Conservation (phyloP, 2,329 filamentous ascomycete genomes). For the Ramularia endophylla region DNA sequence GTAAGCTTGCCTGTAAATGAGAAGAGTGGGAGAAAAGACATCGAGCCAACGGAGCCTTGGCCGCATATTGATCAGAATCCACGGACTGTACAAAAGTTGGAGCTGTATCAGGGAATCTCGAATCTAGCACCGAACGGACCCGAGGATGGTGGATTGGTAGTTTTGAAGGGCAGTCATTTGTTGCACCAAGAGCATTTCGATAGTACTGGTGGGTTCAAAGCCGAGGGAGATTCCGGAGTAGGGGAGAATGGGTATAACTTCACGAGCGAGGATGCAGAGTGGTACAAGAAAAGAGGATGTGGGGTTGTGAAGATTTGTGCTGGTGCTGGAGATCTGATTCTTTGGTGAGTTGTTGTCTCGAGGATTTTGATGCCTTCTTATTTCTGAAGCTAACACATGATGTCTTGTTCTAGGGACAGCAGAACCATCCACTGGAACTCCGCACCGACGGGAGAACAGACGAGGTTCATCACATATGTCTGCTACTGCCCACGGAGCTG, state of each 20-base stretch:
- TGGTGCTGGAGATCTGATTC: conserved; percentile 22
- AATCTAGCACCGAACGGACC: conserved; percentile 38
- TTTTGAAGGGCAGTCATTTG: conserved; percentile 39
- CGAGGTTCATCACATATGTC: conserved; percentile 17
- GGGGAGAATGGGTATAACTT: conserved; percentile 30
- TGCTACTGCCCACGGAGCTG: conserved; percentile 17
- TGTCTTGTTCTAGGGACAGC: conserved; percentile 14
- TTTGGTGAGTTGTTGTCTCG: conserved; percentile 19
- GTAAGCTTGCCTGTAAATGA: conserved; percentile 17
- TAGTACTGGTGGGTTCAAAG: conserved; percentile 24
- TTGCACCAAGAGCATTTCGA: conserved; percentile 42
- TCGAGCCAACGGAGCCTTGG: conserved; percentile 10
- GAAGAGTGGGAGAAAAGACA: conserved; percentile 14
- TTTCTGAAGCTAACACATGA: too few species aligned
- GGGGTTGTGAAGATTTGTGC: conserved; percentile 19
- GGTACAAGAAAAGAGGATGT: conserved; percentile 19
- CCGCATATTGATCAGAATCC: conserved; percentile 20
- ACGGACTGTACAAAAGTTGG: conserved; percentile 13
- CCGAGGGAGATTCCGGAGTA: conserved; percentile 14
- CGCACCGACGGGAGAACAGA: conserved; percentile 15
- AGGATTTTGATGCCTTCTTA: too few species aligned
- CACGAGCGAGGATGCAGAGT: conserved; percentile 27
- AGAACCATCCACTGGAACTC: conserved; percentile 42
- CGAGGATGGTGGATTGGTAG: conserved; percentile 42
- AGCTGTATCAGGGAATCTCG: conserved; percentile 21